phyloP scores from a whole-genome alignment of 371 early-diverging fungal species.

The Chytridium lagenaria region DNA sequence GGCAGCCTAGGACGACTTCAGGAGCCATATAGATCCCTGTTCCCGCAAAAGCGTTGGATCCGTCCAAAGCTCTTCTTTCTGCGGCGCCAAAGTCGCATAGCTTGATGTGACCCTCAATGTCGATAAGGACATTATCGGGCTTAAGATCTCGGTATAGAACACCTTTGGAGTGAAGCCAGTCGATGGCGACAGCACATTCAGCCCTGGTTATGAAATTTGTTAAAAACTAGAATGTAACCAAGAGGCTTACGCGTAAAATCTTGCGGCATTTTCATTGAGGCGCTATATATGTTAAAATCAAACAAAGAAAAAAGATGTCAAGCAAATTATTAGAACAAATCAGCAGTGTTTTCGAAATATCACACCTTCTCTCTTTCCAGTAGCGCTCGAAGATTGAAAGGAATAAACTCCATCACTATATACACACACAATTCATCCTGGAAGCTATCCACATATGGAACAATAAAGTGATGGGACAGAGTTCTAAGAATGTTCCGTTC shows the following conservation, averaged over 20 bases:
- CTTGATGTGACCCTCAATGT: constrained; percentile 55
- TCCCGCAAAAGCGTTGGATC: constrained; percentile 6
- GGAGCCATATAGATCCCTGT: constrained; percentile 20
- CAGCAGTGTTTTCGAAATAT: too few species aligned
- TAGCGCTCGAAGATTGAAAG: neutral
- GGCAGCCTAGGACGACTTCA: constrained; percentile 2
- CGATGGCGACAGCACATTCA: constrained; percentile 50
- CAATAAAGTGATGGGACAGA: constrained; percentile 2
- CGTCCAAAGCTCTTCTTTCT: neutral
- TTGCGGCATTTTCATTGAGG: neutral
- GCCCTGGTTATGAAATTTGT: constrained; percentile 31
- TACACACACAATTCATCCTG: constrained; percentile 17
- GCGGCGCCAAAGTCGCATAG: constrained; percentile 57
- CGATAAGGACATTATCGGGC: constrained; percentile 51
- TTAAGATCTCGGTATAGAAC: constrained; percentile 56
- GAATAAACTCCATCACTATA: constrained; percentile 19
- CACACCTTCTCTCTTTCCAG: constrained; percentile 7
- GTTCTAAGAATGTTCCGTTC: constrained; percentile 15
- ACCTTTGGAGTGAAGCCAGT: constrained; percentile 51
- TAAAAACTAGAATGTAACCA: too few species aligned
- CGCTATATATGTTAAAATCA: constrained; percentile 2
- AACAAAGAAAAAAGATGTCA: neutral
- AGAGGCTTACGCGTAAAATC: constrained; percentile 10
- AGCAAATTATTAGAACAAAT: too few species aligned
- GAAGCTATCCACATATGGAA: constrained; percentile 13